These are phyloP conservation scores for Penicillium sp. DNA, from an alignment of 2,329 filamentous ascomycete genomes.

Conservation along the genomic window DNA sequence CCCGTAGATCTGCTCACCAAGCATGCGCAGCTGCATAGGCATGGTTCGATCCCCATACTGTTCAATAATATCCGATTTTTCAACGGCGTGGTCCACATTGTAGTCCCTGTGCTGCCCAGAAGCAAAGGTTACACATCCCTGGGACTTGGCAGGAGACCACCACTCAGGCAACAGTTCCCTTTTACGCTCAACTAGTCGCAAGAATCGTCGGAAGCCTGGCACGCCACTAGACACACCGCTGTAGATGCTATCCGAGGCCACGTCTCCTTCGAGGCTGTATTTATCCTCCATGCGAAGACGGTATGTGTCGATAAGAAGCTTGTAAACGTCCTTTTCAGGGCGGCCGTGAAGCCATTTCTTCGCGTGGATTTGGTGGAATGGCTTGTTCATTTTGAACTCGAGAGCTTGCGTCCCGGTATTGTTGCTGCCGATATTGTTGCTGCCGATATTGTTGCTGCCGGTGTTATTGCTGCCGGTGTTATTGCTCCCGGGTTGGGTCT, in stretches of 20 bases:
- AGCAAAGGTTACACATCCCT: conserved; percentile 1
- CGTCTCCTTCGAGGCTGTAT: not conserved
- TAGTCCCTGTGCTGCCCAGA: too few species aligned
- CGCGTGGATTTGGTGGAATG: conserved; percentile 39
- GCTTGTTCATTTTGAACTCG: not conserved
- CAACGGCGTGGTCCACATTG: not conserved
- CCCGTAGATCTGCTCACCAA: conserved; percentile 11
- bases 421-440: too few species aligned
- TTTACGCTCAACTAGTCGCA: not conserved
- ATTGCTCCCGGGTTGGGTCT: not conserved
- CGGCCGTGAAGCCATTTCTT: conserved; percentile 48
- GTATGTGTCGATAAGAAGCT: conserved; percentile 51
- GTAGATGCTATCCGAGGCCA: not conserved
- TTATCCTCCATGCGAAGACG: conserved; percentile 39
- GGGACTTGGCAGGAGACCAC: conserved; percentile 2
- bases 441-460: too few species aligned
- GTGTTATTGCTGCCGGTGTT: not conserved
- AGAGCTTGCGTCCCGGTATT: not conserved
- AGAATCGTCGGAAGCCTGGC: not conserved
- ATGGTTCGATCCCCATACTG: conserved; percentile 2
- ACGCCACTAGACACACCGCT: not conserved
- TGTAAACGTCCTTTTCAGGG: conserved; percentile 47
- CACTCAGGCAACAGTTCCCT: not conserved
- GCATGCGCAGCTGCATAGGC: conserved; percentile 5
- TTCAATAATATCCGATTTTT: not conserved